Percentiles rank a stretch among this genome's conserved stretches.
phyloP scores from a whole-genome alignment of 2,329 filamentous ascomycete genomes.

The Apiospora marii region DNA sequence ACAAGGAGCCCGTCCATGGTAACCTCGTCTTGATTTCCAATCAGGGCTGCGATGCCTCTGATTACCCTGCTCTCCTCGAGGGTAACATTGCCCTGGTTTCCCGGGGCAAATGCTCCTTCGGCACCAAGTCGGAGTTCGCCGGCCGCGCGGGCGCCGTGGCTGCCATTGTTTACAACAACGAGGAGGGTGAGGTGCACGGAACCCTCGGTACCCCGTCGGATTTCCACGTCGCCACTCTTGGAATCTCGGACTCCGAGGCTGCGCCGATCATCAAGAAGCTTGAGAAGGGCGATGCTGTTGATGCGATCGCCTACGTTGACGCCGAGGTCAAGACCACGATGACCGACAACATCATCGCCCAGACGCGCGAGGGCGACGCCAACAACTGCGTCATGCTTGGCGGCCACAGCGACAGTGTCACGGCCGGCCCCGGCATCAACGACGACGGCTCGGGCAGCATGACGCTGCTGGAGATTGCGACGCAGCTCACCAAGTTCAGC shows the following conservation, averaged over 20 bases:
- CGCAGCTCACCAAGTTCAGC: slow-evolving; percentile 62
- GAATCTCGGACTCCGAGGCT: slow-evolving; percentile 68
- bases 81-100: slow-evolving; percentile 75
- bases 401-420: slow-evolving; percentile 69
- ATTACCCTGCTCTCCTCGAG: slow-evolving; percentile 66
- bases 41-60: slow-evolving; percentile 67
- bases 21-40: slow-evolving; percentile 67
- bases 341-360: slow-evolving; percentile 69
- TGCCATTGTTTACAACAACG: slow-evolving; percentile 79
- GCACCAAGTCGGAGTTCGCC: slow-evolving; percentile 72
- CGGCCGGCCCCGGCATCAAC: slow-evolving; percentile 76
- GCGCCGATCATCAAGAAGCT: slow-evolving; percentile 62
- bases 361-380: slow-evolving; percentile 64
- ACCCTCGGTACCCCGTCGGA: slow-evolving; percentile 70
- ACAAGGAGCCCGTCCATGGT: slow-evolving; percentile 65
- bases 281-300: slow-evolving; percentile 55
- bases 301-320: slow-evolving; percentile 67
- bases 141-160: slow-evolving; percentile 74
- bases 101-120: slow-evolving; percentile 76
- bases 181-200: slow-evolving; percentile 67
- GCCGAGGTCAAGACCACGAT: slow-evolving; percentile 60
- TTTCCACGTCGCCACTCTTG: slow-evolving; percentile 73
- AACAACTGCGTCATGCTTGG: slow-evolving; percentile 73
- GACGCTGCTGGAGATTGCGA: slow-evolving; percentile 68
- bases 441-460: slow-evolving; percentile 76